Evolutionary conservation across 768 basidiomycete genomes (phyloP).

Genomic region (Pleurotus tuber-regium): DNA sequence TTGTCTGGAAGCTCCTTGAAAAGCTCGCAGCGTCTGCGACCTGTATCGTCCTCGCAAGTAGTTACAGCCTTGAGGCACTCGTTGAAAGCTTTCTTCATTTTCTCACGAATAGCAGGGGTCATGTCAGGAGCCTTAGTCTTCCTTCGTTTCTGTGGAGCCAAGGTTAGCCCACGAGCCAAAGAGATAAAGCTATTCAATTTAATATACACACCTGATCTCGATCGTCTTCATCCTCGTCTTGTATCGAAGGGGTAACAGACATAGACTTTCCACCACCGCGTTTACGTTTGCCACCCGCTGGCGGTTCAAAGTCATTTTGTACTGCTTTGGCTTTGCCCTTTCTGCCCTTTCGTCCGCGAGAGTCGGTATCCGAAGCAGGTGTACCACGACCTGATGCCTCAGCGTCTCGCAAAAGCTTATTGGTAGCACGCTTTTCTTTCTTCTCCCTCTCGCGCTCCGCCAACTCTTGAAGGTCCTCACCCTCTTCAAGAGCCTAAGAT

Average conservation of each 20-base stretch:
- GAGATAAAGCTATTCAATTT: background rate
- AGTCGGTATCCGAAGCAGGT: slow-evolving; percentile 60
- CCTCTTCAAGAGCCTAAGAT: slow-evolving; percentile 70
- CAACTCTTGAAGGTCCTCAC: slow-evolving; percentile 75
- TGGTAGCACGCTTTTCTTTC: slow-evolving; percentile 60
- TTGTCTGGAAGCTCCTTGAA: slow-evolving; percentile 86
- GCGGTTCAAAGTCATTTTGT: slow-evolving; percentile 30
- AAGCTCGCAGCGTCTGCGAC: slow-evolving; percentile 80
- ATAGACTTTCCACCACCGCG: slow-evolving; percentile 64
- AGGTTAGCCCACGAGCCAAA: slow-evolving; percentile 9
- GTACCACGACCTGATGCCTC: slow-evolving; percentile 65
- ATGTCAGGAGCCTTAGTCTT: slow-evolving; percentile 67
- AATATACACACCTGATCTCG: slow-evolving; percentile 54
- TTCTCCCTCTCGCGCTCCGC: slow-evolving; percentile 62
- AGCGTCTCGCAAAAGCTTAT: slow-evolving; percentile 54
- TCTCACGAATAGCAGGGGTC: slow-evolving; percentile 57
- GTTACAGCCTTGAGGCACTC: slow-evolving; percentile 75
- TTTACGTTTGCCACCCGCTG: slow-evolving; percentile 58
- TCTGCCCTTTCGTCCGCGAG: slow-evolving; percentile 59
- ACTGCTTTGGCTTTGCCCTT: slow-evolving; percentile 57
- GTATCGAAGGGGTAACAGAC: slow-evolving; percentile 75
- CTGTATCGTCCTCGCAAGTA: slow-evolving; percentile 66
- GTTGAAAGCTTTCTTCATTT: slow-evolving; percentile 81
- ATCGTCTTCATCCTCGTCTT: slow-evolving; percentile 79
- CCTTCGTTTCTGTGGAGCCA: slow-evolving; percentile 68